phyloP scores from a whole-genome alignment of 306 rosid genomes.

The Acmispon strigosus region DNA sequence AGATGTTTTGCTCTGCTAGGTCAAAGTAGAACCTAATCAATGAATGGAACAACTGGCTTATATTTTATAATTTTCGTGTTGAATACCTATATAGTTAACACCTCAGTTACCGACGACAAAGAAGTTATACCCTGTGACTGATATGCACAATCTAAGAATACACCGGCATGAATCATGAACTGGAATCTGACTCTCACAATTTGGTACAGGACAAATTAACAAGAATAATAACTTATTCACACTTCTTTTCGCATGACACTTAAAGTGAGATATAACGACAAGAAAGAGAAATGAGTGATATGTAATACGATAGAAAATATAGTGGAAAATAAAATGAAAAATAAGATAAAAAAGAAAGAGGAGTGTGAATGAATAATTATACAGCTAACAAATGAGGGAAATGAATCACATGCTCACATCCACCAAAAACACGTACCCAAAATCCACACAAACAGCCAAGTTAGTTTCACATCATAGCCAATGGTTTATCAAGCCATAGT shows the following conservation, averaged over 20 bases:
- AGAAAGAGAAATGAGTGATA: too few relatives aligned
- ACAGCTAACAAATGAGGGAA: too few relatives aligned
- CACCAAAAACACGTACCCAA: conserved; percentile 12
- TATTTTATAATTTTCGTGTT: background rate
- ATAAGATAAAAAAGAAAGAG: too few relatives aligned
- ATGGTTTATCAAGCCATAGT: background rate
- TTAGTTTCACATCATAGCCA: background rate
- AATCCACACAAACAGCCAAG: background rate
- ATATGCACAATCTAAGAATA: background rate
- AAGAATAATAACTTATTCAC: too few relatives aligned
- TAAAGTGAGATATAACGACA: too few relatives aligned
- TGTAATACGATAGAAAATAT: too few relatives aligned
- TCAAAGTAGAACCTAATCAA: too few relatives aligned
- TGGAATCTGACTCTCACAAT: background rate
- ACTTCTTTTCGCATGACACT: too few relatives aligned
- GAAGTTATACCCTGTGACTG: background rate
- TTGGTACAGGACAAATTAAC: background rate
- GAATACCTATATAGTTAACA: background rate
- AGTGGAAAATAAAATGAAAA: too few relatives aligned
- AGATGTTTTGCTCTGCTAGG: too few relatives aligned
- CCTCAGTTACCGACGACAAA: conserved; percentile 9
- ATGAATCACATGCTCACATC: background rate
- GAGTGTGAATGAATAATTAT: too few relatives aligned
- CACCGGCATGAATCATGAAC: background rate
- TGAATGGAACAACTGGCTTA: background rate